Percentiles rank a stretch among this genome's conserved stretches.
These are phyloP conservation scores for Deuterostichococcus epilithicus DNA, from an alignment of 139 green algal genomes.

Conservation along the genomic window DNA sequence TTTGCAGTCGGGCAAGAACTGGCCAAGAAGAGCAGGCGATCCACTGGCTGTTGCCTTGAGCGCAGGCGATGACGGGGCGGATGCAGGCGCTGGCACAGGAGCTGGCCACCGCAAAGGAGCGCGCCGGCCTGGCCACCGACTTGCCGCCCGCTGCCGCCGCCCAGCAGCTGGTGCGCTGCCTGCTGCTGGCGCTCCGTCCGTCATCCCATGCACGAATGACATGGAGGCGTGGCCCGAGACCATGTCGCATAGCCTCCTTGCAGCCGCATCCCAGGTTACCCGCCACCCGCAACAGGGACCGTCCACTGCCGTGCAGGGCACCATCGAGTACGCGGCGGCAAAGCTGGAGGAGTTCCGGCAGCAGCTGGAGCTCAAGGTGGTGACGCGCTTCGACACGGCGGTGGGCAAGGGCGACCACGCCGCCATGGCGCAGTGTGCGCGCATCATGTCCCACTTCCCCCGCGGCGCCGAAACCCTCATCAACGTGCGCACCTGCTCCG, in stretches of 20 bases:
- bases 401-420: slow-evolving; percentile 29
- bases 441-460: slow-evolving; percentile 57
- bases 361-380: slow-evolving; percentile 57
- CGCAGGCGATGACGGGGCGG: slow-evolving; percentile 34
- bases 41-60: neutral
- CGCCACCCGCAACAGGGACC: too few species aligned
- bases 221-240: too few species aligned
- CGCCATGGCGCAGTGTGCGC: slow-evolving; percentile 55
- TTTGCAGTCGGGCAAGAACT: neutral
- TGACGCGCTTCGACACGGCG: slow-evolving; percentile 60
- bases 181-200: neutral
- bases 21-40: neutral
- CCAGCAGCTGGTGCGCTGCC: neutral
- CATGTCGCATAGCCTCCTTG: too few species aligned
- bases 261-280: too few species aligned
- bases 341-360: slow-evolving; percentile 59
- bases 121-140: slow-evolving; percentile 13
- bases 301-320: slow-evolving; percentile 18
- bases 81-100: slow-evolving; percentile 40
- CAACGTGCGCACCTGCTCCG: slow-evolving; percentile 2
- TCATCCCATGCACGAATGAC: too few species aligned
- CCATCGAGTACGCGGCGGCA: slow-evolving; percentile 35
- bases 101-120: slow-evolving; percentile 36
- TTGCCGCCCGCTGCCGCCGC: neutral
- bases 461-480: slow-evolving; percentile 12